A percentile compares a stretch with the other conserved stretches of the same genome.
Evolutionary conservation across 2,329 filamentous ascomycete genomes (phyloP).

Genomic region (Ascochyta lentis): DNA sequence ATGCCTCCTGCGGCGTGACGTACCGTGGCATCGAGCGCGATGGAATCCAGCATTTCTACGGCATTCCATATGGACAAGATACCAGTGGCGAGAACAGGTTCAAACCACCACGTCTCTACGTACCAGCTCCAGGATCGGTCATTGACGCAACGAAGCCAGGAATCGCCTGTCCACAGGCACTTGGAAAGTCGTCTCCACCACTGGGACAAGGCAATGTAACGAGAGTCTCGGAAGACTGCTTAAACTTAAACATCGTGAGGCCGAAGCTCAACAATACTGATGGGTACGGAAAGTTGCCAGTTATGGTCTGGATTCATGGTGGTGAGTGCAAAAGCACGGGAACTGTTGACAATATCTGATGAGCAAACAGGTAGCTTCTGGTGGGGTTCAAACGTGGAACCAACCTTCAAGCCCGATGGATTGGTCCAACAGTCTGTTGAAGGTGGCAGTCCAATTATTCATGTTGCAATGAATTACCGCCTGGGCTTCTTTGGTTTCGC

Average conservation of each 20-base stretch:
- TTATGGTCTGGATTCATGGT: conserved; percentile 67
- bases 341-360: background rate
- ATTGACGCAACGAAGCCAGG: conserved; percentile 53
- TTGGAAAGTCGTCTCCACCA: conserved; percentile 37
- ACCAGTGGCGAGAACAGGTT: conserved; percentile 56
- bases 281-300: conserved; percentile 54
- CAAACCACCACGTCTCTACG: conserved; percentile 52
- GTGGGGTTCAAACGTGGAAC: conserved; percentile 42
- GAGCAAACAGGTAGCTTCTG: conserved; percentile 27
- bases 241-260: conserved; percentile 67
- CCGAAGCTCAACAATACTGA: conserved; percentile 49
- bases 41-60: conserved; percentile 56
- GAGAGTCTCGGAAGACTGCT: conserved; percentile 60
- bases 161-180: conserved; percentile 54
- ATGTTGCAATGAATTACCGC: conserved; percentile 47
- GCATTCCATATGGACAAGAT: conserved; percentile 57
- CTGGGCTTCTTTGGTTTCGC: conserved; percentile 51
- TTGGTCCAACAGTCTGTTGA: conserved; percentile 56
- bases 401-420: conserved; percentile 52
- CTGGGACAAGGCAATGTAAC: conserved; percentile 48
- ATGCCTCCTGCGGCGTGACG: conserved; percentile 38
- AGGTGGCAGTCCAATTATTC: conserved; percentile 51
- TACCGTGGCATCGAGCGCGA: conserved; percentile 55
- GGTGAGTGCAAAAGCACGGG: conserved; percentile 49
- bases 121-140: conserved; percentile 39